A percentile compares a stretch with the other conserved stretches of the same genome.
Conservation (phyloP, 1,139 yeast species). For the Arxiozyma slooffiae region DNA sequence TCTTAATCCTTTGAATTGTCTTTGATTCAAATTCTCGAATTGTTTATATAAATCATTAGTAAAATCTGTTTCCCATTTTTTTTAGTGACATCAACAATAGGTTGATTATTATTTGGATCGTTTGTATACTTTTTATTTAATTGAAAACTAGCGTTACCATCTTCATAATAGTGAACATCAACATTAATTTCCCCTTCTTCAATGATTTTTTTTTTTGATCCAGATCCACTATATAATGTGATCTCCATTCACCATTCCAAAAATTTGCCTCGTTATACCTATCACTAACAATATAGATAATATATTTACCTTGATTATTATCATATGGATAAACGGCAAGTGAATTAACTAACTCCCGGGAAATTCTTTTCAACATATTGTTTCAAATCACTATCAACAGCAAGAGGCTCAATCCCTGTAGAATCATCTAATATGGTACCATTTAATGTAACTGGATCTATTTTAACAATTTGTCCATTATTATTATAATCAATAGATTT, state of each 20-base stretch:
- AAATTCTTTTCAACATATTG: conserved; percentile 38
- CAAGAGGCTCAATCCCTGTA: background rate
- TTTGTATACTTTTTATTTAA: conserved; percentile 38
- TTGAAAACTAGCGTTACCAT: conserved; percentile 81
- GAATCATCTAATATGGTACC: conserved; percentile 39
- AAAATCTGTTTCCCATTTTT: conserved; percentile 50
- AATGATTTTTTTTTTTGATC: conserved; percentile 33
- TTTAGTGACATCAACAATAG: conserved; percentile 50
- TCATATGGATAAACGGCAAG: conserved; percentile 33
- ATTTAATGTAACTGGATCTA: conserved; percentile 43
- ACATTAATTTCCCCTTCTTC: conserved; percentile 46
- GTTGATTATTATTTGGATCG: conserved; percentile 16
- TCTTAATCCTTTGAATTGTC: conserved; percentile 71
- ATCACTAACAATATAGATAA: conserved; percentile 51
- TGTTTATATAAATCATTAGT: conserved; percentile 45
- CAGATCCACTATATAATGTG: conserved; percentile 44
- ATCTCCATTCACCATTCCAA: conserved; percentile 86
- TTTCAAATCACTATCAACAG: conserved; percentile 13
- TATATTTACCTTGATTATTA: conserved; percentile 39
- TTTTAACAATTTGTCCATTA: conserved; percentile 43
- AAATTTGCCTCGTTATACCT: conserved; percentile 66
- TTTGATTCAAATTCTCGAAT: conserved; percentile 67
- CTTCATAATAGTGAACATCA: conserved; percentile 89
- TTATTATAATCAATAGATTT: conserved; percentile 40
- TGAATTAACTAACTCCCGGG: conserved; percentile 37